A percentile compares a stretch with the other conserved stretches of the same genome.
Conservation (phyloP, 2,329 filamentous ascomycete genomes). For the Neodidymelliopsis sp. region DNA sequence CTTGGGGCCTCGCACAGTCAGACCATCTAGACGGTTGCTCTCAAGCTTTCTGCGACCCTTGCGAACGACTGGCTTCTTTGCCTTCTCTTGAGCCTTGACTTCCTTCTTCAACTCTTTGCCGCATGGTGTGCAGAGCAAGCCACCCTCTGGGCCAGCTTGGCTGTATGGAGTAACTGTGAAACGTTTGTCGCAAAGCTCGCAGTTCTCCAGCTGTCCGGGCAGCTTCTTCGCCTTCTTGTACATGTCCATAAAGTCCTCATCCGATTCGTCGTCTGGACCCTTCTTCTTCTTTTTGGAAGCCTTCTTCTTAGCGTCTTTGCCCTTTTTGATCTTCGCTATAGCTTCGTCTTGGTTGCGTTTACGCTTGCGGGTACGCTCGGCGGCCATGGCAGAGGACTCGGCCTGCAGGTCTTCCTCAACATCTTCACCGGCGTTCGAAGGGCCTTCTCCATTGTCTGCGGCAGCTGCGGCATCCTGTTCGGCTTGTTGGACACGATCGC, state of each 20-base stretch:
- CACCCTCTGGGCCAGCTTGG: constrained; percentile 80
- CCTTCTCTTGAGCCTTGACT: constrained; percentile 66
- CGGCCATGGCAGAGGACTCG: constrained; percentile 51
- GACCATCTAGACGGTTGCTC: constrained; percentile 84
- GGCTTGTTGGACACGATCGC: constrained; percentile 60
- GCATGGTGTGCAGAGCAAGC: constrained; percentile 83
- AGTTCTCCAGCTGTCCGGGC: constrained; percentile 90
- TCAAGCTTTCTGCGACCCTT: constrained; percentile 77
- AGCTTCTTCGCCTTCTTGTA: constrained; percentile 65
- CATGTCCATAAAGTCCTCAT: constrained; percentile 60
- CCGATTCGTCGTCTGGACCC: constrained; percentile 53
- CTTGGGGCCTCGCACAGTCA: constrained; percentile 70
- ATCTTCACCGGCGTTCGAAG: constrained; percentile 46
- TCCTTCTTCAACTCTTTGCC: constrained; percentile 76
- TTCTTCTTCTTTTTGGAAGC: constrained; percentile 52
- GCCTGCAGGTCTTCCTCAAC: constrained; percentile 44
- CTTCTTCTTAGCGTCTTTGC: constrained; percentile 60
- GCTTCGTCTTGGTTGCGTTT: constrained; percentile 64
- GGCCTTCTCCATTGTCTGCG: constrained; percentile 47
- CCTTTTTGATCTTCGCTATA: constrained; percentile 51
- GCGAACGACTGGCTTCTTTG: constrained; percentile 63
- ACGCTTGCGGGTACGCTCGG: constrained; percentile 60
- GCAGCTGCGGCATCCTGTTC: constrained; percentile 48
- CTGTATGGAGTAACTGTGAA: constrained; percentile 95
- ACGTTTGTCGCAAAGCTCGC: constrained; percentile 81